A percentile compares a stretch with the other conserved stretches of the same genome.
phyloP scores from a whole-genome alignment of 2,329 filamentous ascomycete species.

The Albifimbria verrucaria region DNA sequence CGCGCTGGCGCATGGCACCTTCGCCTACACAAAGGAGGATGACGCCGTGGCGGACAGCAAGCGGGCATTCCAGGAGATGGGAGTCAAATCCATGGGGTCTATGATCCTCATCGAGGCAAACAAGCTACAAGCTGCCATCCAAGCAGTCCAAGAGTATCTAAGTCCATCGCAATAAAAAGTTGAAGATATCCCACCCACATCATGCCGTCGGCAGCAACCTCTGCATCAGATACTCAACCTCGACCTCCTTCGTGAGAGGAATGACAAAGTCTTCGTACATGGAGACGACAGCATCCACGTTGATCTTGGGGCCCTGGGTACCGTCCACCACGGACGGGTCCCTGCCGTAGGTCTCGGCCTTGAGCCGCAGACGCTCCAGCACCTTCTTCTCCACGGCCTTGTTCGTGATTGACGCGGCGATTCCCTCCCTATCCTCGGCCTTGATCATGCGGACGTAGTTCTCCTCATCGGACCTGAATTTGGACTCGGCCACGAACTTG shows the following conservation, averaged over 20 bases:
- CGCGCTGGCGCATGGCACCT: conserved; percentile 66
- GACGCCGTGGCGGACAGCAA: conserved; percentile 86
- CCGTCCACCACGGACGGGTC: conserved; percentile 67
- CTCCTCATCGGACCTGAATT: conserved; percentile 82
- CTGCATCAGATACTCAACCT: conserved; percentile 98
- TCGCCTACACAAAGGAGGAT: conserved; percentile 76
- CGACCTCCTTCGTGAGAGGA: conserved; percentile 94
- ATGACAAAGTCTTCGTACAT: conserved; percentile 96
- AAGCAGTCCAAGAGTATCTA: conserved; percentile 73
- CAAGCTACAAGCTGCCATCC: conserved; percentile 73
- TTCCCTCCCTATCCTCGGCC: conserved; percentile 72
- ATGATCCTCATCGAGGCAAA: conserved; percentile 80
- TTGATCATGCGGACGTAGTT: conserved; percentile 80
- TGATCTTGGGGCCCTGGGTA: conserved; percentile 71
- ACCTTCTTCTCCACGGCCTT: conserved; percentile 86
- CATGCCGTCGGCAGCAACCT: conserved; percentile 54
- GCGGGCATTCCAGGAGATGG: conserved; percentile 89
- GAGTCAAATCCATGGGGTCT: conserved; percentile 78
- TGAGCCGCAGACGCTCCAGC: conserved; percentile 77
- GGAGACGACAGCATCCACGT: conserved; percentile 83
- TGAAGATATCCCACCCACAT: conserved; percentile 8
- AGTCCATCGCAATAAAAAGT: conserved; percentile 43
- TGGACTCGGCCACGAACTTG: conserved; percentile 96
- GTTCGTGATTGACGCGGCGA: conserved; percentile 89
- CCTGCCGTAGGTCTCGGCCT: conserved; percentile 90